Percentiles rank a stretch among this genome's conserved stretches.
phyloP scores from a whole-genome alignment of 2,329 filamentous ascomycete species.

The Fusarium anthophilum region DNA sequence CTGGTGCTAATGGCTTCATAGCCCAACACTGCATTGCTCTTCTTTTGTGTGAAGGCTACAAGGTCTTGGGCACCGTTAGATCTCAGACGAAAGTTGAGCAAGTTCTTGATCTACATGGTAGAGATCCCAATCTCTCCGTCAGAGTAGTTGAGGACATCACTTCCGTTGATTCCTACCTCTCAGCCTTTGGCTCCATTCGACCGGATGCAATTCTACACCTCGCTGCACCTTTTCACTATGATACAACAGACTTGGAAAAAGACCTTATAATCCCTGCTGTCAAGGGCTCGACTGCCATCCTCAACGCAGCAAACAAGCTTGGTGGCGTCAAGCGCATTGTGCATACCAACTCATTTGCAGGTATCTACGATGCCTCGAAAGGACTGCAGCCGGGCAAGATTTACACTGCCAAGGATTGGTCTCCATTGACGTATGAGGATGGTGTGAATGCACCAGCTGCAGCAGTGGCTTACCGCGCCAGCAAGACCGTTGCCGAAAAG shows the following conservation, averaged over 20 bases:
- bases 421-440: not conserved
- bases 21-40: conserved; percentile 1
- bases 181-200: not conserved
- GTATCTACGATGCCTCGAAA: conserved; percentile 4
- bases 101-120: not conserved
- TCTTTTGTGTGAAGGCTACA: not conserved
- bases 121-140: conserved; percentile 1
- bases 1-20: conserved; percentile 13
- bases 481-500: conserved; percentile 4
- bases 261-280: conserved; percentile 7
- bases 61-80: not conserved
- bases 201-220: conserved; percentile 7
- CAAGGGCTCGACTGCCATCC: conserved; percentile 3
- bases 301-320: not conserved
- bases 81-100: not conserved
- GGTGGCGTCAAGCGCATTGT: not conserved
- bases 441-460: not conserved
- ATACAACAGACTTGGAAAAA: not conserved
- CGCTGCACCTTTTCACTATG: conserved; percentile 1
- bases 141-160: conserved; percentile 1
- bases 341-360: conserved; percentile 10
- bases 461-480: not conserved
- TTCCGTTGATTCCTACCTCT: not conserved
- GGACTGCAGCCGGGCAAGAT: not conserved
- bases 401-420: conserved; percentile 4